Conservation (phyloP, 306 rosid species). For the Inga laurina region DNA sequence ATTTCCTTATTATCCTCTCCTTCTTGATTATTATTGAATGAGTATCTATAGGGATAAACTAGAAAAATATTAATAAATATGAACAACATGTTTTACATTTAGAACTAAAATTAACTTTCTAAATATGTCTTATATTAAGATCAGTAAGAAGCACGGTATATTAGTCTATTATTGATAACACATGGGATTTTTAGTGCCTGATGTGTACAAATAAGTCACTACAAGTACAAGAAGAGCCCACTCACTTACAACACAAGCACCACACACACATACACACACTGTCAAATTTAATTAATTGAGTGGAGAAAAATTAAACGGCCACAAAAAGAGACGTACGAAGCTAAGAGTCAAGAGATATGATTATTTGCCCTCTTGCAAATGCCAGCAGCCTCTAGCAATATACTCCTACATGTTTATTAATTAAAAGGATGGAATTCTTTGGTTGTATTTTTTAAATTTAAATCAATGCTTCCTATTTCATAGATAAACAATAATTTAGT, state of each 20-base stretch:
- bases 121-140: too few relatives aligned
- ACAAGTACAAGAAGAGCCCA: not conserved
- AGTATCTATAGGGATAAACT: too few relatives aligned
- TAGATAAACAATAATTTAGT: not conserved
- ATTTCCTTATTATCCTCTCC: too few relatives aligned
- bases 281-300: not conserved
- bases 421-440: not conserved
- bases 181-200: not conserved
- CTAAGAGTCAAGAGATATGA: not conserved
- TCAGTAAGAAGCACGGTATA: rapidly evolving
- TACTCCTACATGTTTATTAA: not conserved
- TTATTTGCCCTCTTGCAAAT: not conserved
- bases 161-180: not conserved
- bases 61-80: too few relatives aligned
- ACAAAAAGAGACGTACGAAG: not conserved
- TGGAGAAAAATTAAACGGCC: not conserved
- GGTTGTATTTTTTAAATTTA: not conserved
- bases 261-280: not conserved
- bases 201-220: not conserved
- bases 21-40: too few relatives aligned
- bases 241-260: not conserved
- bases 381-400: not conserved
- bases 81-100: too few relatives aligned
- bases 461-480: not conserved
- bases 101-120: too few relatives aligned